Base-by-base conservation (phyloP, 805 yeast species). In the Yarrowia deformans region DNA sequence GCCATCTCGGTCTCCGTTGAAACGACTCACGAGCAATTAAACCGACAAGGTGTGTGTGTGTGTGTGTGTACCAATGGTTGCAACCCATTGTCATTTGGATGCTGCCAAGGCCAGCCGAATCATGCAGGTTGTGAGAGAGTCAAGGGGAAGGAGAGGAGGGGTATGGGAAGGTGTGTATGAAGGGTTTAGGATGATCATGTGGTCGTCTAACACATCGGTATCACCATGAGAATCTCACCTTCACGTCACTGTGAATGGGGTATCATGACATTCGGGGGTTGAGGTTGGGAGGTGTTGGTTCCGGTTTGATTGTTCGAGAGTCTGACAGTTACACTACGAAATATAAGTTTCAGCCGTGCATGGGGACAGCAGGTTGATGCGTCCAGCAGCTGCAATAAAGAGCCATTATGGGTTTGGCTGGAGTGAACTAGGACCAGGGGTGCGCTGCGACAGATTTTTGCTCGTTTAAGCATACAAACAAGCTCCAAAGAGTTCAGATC, bases 31-130 rank as follows among this genome's bases (percentile, higher is more conserved):
- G 68, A 49, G 42, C 68, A 68, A 61, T 19, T 46, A 45, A 61
- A 42, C 52, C 68, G 49, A 39, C 54, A 60, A 45, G 64, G 69
- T 58, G 39, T 49, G 45, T n/a, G n/a, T 10, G n/a, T 34, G 54
- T 29, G 29, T 18, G 0, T 34, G 54, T 29, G 29, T 18, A 0
- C 29, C 29, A 23, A 23, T 23, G 29, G 29, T 23, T 23, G 34
- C 10, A 45, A 13, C 19, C 42, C 54, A 60, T 60, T 60, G 49
- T 60, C 54, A 60, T 3, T 37, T 29, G 8, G 39, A 49, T 14
- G 48, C 56, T 39, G 56, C 56, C 56, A 63, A 63, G 56, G 46
- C 46, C 42, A 60, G 34, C 42, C 50, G 39, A 23, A 12, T 58
- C 52, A 60, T 56, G 64, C 64, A 56, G 64, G 64, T 32, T 2